Evolutionary conservation across 2,329 filamentous ascomycete genomes (phyloP).

Genomic region (Coniochaeta prunicola): DNA sequence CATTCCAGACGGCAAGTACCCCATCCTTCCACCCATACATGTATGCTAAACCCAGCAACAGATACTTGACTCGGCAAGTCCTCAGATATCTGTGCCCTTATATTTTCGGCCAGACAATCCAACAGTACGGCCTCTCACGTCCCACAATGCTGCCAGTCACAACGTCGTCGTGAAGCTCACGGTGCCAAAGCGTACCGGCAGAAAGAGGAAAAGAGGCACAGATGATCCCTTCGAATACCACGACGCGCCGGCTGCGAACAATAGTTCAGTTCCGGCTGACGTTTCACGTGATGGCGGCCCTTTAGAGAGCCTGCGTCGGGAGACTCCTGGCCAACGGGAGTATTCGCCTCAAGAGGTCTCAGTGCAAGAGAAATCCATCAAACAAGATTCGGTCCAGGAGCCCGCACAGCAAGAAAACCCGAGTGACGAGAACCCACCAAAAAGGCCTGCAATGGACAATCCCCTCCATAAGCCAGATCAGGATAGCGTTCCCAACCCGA

Average conservation of each 20-base stretch:
- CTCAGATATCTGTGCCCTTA: constrained; percentile 52
- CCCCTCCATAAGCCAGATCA: not conserved
- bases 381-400: not conserved
- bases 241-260: constrained; percentile 18
- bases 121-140: constrained; percentile 69
- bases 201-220: constrained; percentile 77
- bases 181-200: constrained; percentile 78
- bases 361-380: not conserved
- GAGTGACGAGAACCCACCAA: not conserved
- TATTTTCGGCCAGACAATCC: constrained; percentile 75
- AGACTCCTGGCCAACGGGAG: not conserved
- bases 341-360: not conserved
- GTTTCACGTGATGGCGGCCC: too few relatives aligned
- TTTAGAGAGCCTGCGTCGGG: too few relatives aligned
- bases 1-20: constrained; percentile 27
- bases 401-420: not conserved
- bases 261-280: not conserved
- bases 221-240: constrained; percentile 51
- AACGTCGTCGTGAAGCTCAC: constrained; percentile 83
- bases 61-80: constrained; percentile 36
- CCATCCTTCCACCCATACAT: not conserved
- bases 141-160: constrained; percentile 67
- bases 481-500: not conserved
- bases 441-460: not conserved
- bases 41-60: constrained; percentile 14